Evolutionary conservation across 1,284 basidiomycete species (phyloP).

Genomic region (Thecaphora thlaspeos): DNA sequence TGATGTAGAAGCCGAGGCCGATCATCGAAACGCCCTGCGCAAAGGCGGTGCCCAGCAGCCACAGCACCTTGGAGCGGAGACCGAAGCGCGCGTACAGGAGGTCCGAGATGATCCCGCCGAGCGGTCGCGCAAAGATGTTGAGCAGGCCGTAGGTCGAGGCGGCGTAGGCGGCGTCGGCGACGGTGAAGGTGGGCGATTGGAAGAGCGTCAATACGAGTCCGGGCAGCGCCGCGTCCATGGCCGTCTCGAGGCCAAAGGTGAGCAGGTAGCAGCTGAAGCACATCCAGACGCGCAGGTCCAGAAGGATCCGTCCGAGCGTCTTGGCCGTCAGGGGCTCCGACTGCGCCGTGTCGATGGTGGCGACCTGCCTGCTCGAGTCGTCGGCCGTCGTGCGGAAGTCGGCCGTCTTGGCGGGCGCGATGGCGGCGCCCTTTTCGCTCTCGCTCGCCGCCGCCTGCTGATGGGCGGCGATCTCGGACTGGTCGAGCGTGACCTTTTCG

Average conservation of each 20-base stretch:
- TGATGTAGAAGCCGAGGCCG: slow-evolving; percentile 62
- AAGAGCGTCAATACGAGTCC: slow-evolving; percentile 62
- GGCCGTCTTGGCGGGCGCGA: slow-evolving; percentile 33
- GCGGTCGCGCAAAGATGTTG: slow-evolving; percentile 64
- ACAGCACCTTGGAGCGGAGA: slow-evolving; percentile 64
- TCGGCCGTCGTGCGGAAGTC: slow-evolving; percentile 48
- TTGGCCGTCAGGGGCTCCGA: slow-evolving; percentile 62
- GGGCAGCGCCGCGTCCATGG: slow-evolving; percentile 65
- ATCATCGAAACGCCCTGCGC: slow-evolving; percentile 63
- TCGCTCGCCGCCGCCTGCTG: slow-evolving; percentile 19
- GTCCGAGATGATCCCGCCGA: slow-evolving; percentile 65
- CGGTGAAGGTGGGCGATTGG: slow-evolving; percentile 58
- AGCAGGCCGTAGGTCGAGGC: slow-evolving; percentile 63
- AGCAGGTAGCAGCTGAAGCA: slow-evolving; percentile 63
- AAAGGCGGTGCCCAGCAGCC: slow-evolving; percentile 61
- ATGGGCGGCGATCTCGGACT: slow-evolving; percentile 53
- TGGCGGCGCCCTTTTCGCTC: slow-evolving; percentile 16
- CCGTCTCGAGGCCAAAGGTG: slow-evolving; percentile 66
- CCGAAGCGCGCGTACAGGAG: slow-evolving; percentile 62
- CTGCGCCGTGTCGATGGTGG: slow-evolving; percentile 62
- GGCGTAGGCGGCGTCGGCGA: slow-evolving; percentile 62
- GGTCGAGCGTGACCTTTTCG: slow-evolving; percentile 54
- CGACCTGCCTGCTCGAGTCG: slow-evolving; percentile 18
- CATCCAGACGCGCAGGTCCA: slow-evolving; percentile 66
- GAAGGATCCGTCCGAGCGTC: slow-evolving; percentile 59